Percentiles rank a stretch among this genome's conserved stretches.
Evolutionary conservation across 176 grass and related monocot genomes (phyloP).

Genomic region (Oryza officinalis): DNA sequence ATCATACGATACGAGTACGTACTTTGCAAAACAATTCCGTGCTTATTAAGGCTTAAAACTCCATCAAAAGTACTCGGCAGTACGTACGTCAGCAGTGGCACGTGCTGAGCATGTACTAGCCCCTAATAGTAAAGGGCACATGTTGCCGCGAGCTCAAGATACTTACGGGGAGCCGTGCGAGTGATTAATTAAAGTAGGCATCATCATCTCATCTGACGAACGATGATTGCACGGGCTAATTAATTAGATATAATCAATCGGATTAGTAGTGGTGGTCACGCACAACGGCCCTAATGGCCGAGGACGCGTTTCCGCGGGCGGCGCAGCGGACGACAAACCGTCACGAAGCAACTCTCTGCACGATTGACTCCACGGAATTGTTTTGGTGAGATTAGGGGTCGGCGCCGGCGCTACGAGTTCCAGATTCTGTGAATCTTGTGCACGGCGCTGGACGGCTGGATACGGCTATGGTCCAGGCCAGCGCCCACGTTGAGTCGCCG

Average conservation of each 20-base stretch:
- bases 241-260: not conserved
- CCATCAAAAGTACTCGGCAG: no score
- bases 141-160: not conserved
- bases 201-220: not conserved
- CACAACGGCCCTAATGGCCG: constrained; percentile 6
- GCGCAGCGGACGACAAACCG: constrained; percentile 35
- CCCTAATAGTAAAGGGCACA: not conserved
- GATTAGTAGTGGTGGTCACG: not conserved
- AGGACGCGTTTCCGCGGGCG: constrained; percentile 60
- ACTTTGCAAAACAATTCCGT: no score
- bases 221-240: no score
- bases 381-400: not conserved
- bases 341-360: not conserved
- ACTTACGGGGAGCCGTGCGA: not conserved
- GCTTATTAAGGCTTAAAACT: no score
- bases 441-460: not conserved
- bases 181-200: no score
- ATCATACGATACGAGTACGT: no score
- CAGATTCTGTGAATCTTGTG: not conserved
- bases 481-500: not conserved
- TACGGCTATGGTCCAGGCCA: not conserved
- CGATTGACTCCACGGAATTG: not conserved
- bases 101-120: not conserved
- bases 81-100: no score
- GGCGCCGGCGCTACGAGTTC: not conserved